Base-by-base conservation (phyloP, 2,329 filamentous ascomycete species). In the Exophiala calicioides region DNA sequence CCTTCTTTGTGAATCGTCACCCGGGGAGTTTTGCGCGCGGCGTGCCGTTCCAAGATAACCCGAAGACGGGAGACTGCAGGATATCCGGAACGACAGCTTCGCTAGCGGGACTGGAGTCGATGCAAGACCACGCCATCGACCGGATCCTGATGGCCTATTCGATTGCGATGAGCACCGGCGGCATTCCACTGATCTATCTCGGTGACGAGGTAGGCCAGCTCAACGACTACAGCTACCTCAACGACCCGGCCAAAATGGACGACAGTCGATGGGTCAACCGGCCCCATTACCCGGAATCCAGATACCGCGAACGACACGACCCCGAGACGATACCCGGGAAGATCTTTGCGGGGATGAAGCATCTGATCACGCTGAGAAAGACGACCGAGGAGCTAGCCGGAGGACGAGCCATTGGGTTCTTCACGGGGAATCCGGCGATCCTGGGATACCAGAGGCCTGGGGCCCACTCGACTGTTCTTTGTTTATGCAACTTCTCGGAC, bases 181-280 rank as follows among this genome's bases (percentile, higher is more conserved):
- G 55, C 9, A 56, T 58, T 23, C 55, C 55, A 2, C 43, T 58
- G 15, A 58, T 58, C 31, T 58, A 58, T 34, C 50, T 58, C 5
- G 55, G 55, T 10, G 55, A 58, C 16, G 55, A 58, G 35, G 53
- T 58, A 13, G 55, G 55, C 9, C 55, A 58, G 21, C 53, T 58
- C 27, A 58, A 58, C 32, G 55, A 58, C 38, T 58, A 58, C 42
- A 54, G 47, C 39, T 58, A 56, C 38, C 50, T 58, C 18, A 51
- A 58, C 35, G 55, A 58, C 27, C 35, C 47, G 7, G 38, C 50
- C 7, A 58, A 58, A 18, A 58, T 58, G 51, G 55, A 58, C 39
- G 55, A 58, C 39, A 46, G 37, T 20, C 44, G 55, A 27, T 58
- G 55, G 55, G 55, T 58, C 24, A 56, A 58, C 26, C 47, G 55